Evolutionary conservation across 495 filamentous ascomycete genomes (phyloP), one percentile per base, ranked within the genome.

Genomic region (Podospora didyma): DNA sequence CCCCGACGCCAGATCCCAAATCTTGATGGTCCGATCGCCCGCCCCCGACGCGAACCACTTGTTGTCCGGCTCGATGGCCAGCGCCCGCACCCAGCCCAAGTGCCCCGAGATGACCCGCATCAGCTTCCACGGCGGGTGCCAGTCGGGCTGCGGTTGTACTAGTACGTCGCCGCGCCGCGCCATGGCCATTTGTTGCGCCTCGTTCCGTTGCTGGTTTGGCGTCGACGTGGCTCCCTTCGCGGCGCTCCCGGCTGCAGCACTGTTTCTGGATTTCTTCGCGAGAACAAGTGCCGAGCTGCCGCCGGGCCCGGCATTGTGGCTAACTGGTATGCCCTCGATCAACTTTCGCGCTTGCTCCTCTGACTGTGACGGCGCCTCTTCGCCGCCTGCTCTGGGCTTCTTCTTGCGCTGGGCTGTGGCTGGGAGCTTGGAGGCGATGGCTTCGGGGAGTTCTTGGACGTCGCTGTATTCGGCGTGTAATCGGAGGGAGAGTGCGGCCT

Each of bases 111-210:
- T 96, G 53, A 99, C 94, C 52, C 95, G 82, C 88, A 96, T 92
- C 58, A 97, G 83, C 81, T 97, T 97, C 95, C 95, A 97, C 26
- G 95, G 95, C 49, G 93, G 80, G 67, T 97, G 93, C 95, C 95
- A 99, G 42, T 94, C 85, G 11, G 95, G 95, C 61, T 83, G 86
- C 57, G 86, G 74, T 65, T 93, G 91, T 62, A 86, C 79, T 17
- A 87, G 78, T 31, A 82, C 79, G 31, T 83, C 86, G 37, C 89
- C 82, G 52, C 84, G 80, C 53, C 85, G 78, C 47, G 88, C 79
- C 57, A 92, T 73, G 61, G 82, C 88, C 69, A 59, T 55, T 17
- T 65, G 42, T 51, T 65, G 59, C 12, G 62, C 59, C 50, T 69
- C 64, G 60, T 63, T 64, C 23, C 62, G 61, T 23, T 65, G 58